Base-by-base conservation (phyloP, 805 yeast species). In the Ascoidea tarda region DNA sequence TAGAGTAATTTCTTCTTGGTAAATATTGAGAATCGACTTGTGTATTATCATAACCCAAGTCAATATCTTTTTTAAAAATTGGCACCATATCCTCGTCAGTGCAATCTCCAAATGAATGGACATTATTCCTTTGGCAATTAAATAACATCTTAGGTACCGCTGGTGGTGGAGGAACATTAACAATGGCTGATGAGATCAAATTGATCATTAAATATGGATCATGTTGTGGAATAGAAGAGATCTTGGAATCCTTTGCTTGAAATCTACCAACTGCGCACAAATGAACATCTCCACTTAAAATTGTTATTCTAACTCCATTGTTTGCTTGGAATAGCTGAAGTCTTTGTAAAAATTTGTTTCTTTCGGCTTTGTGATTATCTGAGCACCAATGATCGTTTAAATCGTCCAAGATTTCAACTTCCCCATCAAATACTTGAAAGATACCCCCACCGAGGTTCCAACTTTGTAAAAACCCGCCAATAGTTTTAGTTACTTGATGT, bases 311-410 rank as follows among this genome's bases (percentile, higher is more conserved):
- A 4, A 84, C 79, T 2, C 82, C 82, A 57, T 74, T 65, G 33
- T 67, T 59, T 33, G 84, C 75, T 4, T 90, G 87, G 59, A 89
- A 78, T 49, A 76, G 76, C 55, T 82, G 79, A 47, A 91, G 69
- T 55, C 71, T 70, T 46, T 71, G 73, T 56, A 90, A 68, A 46
- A 91, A 71, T 58, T 65, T 62, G 66, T 91, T 91, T 55, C 99
- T 77, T 67, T 91, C 99, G 49, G 67, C 66, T 65, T 91, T 91
- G 69, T 91, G 99, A 64, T 82, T 77, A 54, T 75, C 75, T 5
- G 96, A 82, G 65, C 97, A 89, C 99, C 99, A 91, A 69, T 91
- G 98, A 65, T 91, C 99, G 62, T 89, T 83, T 66, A 93, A 73
- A 64, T 91, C 98, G 63, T 93, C 98, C 57, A 91, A 73, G 14